Conservation (phyloP, 73 alveolate genomes). For the Paramecium caudatum region DNA sequence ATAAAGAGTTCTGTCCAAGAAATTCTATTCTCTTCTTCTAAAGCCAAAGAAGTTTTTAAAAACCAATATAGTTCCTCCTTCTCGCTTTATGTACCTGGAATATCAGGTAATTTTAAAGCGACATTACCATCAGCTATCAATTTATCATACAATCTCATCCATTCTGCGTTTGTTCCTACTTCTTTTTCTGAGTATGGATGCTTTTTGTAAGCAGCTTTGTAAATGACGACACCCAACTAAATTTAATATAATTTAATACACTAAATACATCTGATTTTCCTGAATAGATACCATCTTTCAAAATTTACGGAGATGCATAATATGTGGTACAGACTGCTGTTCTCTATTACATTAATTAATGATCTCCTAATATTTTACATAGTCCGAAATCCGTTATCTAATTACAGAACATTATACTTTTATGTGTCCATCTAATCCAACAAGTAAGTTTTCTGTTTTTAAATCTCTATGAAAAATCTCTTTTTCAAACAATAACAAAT, state of each 20-base stretch:
- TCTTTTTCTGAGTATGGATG: too few species aligned
- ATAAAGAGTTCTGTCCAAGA: too few species aligned
- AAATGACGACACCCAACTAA: conserved; percentile 11
- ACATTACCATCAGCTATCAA: too few species aligned
- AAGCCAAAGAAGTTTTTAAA: too few species aligned
- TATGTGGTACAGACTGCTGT: conserved; percentile 4
- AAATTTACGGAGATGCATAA: conserved; percentile 58
- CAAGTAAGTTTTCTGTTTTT: conserved; percentile 21
- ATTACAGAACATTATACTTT: not conserved
- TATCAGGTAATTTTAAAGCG: too few species aligned
- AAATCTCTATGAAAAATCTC: conserved; percentile 48
- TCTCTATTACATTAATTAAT: not conserved
- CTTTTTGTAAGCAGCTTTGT: too few species aligned
- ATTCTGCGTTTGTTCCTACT: too few species aligned
- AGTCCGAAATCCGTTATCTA: conserved; percentile 33
- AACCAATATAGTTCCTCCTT: too few species aligned
- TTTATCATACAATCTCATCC: too few species aligned
- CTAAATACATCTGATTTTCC: conserved; percentile 35
- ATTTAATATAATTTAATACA: not conserved
- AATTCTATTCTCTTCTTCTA: too few species aligned
- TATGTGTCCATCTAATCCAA: conserved; percentile 18
- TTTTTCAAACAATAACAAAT: not conserved
- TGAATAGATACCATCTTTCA: conserved; percentile 26
- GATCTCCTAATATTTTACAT: not conserved
- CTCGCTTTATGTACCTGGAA: too few species aligned